phyloP scores from a whole-genome alignment of 441 rosid species.

The Arabidopsis hybrid region DNA sequence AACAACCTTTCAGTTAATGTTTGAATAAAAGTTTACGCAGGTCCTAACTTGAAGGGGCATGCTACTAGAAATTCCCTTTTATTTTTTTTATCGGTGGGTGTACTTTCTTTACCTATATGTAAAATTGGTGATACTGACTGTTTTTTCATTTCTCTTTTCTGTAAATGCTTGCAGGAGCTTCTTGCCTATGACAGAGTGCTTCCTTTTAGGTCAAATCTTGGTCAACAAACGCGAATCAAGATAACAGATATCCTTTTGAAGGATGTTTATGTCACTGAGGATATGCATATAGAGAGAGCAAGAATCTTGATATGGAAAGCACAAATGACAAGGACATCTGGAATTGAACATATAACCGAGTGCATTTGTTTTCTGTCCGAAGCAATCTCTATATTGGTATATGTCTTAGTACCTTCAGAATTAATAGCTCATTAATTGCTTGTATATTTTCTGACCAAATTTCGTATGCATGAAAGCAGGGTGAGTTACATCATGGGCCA shows the following conservation, averaged over 20 bases:
- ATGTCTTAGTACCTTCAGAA: constrained; percentile 36
- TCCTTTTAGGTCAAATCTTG: constrained; percentile 55
- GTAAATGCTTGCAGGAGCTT: constrained; percentile 65
- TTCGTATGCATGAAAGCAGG: constrained; percentile 34
- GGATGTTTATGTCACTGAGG: constrained; percentile 52
- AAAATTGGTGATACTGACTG: constrained; percentile 21
- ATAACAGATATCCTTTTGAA: constrained; percentile 63
- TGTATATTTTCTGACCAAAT: constrained; percentile 49
- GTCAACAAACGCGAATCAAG: constrained; percentile 61
- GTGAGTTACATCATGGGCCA: constrained; percentile 39
- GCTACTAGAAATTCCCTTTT: not conserved
- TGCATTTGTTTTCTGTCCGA: constrained; percentile 73
- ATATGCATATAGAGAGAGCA: constrained; percentile 57
- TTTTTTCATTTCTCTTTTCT: constrained; percentile 23
- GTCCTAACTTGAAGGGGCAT: constrained; percentile 22
- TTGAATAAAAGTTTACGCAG: constrained; percentile 1
- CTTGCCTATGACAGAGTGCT: constrained; percentile 69
- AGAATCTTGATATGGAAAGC: constrained; percentile 74
- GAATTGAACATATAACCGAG: constrained; percentile 56
- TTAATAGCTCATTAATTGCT: constrained; percentile 36
- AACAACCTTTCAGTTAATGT: constrained; percentile 20
- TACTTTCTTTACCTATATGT: constrained; percentile 9
- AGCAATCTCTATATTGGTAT: constrained; percentile 71
- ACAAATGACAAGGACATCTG: constrained; percentile 58
- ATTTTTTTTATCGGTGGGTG: not conserved